Evolutionary conservation across 805 yeast species (phyloP).

Genomic region (Sugiyamaella floridensis): DNA sequence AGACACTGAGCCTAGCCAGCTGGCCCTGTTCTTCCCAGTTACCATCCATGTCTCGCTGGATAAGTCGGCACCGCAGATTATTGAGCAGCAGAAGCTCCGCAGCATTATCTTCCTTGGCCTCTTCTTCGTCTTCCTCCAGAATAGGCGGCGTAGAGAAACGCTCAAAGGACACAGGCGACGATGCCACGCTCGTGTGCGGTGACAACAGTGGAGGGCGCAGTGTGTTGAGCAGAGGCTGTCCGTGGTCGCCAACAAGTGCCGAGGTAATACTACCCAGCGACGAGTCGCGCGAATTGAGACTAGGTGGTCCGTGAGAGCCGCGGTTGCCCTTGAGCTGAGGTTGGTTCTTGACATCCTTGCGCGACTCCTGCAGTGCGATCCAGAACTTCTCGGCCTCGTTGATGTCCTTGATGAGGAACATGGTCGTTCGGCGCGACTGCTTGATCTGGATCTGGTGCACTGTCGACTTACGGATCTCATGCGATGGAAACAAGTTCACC

Average conservation of each 20-base stretch:
- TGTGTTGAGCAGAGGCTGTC: neutral
- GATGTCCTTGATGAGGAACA: constrained; percentile 16
- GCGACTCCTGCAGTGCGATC: constrained; percentile 14
- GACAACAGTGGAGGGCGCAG: constrained; percentile 7
- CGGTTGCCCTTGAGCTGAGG: constrained; percentile 13
- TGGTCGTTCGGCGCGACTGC: constrained; percentile 12
- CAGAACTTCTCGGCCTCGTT: constrained; percentile 16
- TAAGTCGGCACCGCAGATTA: constrained; percentile 19
- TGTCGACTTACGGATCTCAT: constrained; percentile 19
- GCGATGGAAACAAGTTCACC: constrained; percentile 9
- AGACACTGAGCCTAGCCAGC: constrained; percentile 15
- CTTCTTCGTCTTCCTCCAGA: neutral
- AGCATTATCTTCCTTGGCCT: neutral
- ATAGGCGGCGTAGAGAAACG: neutral
- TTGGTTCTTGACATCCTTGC: constrained; percentile 17
- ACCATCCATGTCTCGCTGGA: constrained; percentile 10
- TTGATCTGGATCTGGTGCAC: constrained; percentile 18
- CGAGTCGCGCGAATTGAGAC: constrained; percentile 14
- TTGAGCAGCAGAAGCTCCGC: constrained; percentile 18
- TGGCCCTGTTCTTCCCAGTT: constrained; percentile 15
- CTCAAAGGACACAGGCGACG: neutral
- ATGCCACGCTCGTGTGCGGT: neutral
- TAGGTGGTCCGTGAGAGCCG: constrained; percentile 9
- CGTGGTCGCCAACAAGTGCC: neutral
- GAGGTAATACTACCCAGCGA: constrained; percentile 15